These are phyloP conservation scores for Thelephora terrestris DNA, from an alignment of 1,284 basidiomycete genomes.

Conservation along the genomic window DNA sequence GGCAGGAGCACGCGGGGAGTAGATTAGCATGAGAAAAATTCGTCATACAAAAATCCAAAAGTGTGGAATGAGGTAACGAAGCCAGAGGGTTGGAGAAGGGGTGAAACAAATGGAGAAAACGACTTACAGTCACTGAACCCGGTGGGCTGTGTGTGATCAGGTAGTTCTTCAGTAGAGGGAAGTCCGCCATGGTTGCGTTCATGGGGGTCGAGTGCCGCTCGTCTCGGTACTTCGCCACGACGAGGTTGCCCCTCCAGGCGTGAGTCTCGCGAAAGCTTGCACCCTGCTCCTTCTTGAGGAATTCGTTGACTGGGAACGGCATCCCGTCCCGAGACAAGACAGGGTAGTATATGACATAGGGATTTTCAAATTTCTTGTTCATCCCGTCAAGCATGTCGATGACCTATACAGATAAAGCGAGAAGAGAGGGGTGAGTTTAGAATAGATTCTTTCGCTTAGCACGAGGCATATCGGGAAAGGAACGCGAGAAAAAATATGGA, in stretches of 20 bases:
- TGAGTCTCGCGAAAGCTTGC: slow-evolving; percentile 41
- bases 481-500: neutral
- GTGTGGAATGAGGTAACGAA: slow-evolving; percentile 2
- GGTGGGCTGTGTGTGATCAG: slow-evolving; percentile 53
- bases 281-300: slow-evolving; percentile 63
- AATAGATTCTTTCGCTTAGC: neutral
- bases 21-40: slow-evolving; percentile 1
- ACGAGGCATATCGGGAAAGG: neutral
- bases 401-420: slow-evolving; percentile 30
- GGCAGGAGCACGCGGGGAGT: neutral
- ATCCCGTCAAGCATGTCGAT: slow-evolving; percentile 68
- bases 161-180: slow-evolving; percentile 69
- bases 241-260: slow-evolving; percentile 71
- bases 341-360: slow-evolving; percentile 73
- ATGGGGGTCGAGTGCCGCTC: slow-evolving; percentile 58
- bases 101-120: slow-evolving; percentile 12
- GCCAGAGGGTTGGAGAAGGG: slow-evolving; percentile 6
- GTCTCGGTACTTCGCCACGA: slow-evolving; percentile 66
- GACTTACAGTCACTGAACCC: slow-evolving; percentile 22
- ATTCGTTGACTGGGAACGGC: slow-evolving; percentile 69
- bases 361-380: slow-evolving; percentile 63
- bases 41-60: neutral
- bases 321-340: slow-evolving; percentile 62
- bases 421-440: slow-evolving; percentile 6
- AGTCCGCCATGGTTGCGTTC: slow-evolving; percentile 69